A percentile compares a stretch with the other conserved stretches of the same genome.
Evolutionary conservation across 306 rosid species (phyloP).

Genomic region (Vicia villosa): DNA sequence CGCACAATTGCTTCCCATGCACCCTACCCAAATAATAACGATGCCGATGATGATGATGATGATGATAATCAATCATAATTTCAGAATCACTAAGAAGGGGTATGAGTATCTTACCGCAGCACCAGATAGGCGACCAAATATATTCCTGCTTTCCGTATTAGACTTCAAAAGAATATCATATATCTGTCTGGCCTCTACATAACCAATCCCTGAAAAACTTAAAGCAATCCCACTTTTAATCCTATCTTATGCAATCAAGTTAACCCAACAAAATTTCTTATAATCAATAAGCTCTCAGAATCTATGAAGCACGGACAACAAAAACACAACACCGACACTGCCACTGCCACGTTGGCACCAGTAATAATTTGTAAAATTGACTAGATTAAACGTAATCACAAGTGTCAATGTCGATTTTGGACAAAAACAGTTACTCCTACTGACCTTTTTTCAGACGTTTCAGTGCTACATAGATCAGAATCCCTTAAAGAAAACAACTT

Average conservation of each 20-base stretch:
- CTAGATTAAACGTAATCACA: too few relatives aligned
- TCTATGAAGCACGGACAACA: too few relatives aligned
- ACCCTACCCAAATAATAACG: slow-evolving; percentile 58
- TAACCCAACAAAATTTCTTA: background rate
- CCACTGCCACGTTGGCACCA: too few relatives aligned
- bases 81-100: background rate
- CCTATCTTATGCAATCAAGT: background rate
- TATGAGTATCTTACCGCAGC: slow-evolving; percentile 62
- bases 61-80: background rate
- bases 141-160: slow-evolving; percentile 80
- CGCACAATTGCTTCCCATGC: slow-evolving; percentile 79
- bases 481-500: too few relatives aligned
- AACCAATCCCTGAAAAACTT: slow-evolving; percentile 65
- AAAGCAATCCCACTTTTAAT: slow-evolving; percentile 21
- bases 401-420: background rate
- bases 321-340: too few relatives aligned
- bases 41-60: background rate
- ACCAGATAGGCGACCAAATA: slow-evolving; percentile 89
- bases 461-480: too few relatives aligned
- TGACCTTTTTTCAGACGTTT: too few relatives aligned
- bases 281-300: background rate
- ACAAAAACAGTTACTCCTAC: too few relatives aligned
- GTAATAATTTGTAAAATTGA: too few relatives aligned
- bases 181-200: slow-evolving; percentile 76
- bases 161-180: slow-evolving; percentile 74